Conservation (phyloP, 2,329 filamentous ascomycete genomes). For the Phaeosphaeriaceae sp. region DNA sequence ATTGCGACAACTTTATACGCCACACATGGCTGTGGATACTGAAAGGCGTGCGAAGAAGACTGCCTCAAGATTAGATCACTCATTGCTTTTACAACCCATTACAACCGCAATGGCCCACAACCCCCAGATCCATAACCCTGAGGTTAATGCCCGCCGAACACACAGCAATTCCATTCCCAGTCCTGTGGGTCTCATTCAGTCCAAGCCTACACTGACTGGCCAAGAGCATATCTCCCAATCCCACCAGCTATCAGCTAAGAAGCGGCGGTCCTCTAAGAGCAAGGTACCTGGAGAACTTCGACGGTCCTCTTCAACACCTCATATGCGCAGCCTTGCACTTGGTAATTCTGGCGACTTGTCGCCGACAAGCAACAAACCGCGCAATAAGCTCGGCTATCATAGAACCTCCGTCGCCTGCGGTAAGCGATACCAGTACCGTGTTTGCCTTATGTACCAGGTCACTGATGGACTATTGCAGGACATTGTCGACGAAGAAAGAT, state of each 20-base stretch:
- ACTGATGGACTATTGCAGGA: conserved; percentile 59
- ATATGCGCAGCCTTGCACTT: conserved; percentile 52
- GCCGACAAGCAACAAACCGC: conserved; percentile 67
- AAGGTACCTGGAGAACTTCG: conserved; percentile 50
- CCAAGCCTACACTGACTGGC: conserved; percentile 24
- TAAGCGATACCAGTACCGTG: conserved; percentile 61
- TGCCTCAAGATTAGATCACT: conserved; percentile 39
- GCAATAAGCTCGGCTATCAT: conserved; percentile 95
- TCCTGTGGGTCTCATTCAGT: conserved; percentile 28
- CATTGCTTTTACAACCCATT: conserved; percentile 40
- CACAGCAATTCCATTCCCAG: conserved; percentile 30
- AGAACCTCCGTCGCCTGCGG: conserved; percentile 93
- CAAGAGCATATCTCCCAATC: conserved; percentile 23
- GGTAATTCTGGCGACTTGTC: conserved; percentile 51
- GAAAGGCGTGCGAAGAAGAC: conserved; percentile 45
- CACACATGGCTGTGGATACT: conserved; percentile 48
- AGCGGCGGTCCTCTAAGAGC: conserved; percentile 47
- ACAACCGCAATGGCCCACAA: conserved; percentile 46
- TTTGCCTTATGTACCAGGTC: background rate
- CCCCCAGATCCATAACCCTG: conserved; percentile 35
- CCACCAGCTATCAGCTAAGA: conserved; percentile 41
- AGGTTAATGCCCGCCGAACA: conserved; percentile 31
- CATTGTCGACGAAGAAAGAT: conserved; percentile 95
- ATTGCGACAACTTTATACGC: conserved; percentile 38
- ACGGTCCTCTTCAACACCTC: conserved; percentile 55